These are phyloP conservation scores for Fusarium sp. DNA, from an alignment of 2,329 filamentous ascomycete species.

Conservation along the genomic window DNA sequence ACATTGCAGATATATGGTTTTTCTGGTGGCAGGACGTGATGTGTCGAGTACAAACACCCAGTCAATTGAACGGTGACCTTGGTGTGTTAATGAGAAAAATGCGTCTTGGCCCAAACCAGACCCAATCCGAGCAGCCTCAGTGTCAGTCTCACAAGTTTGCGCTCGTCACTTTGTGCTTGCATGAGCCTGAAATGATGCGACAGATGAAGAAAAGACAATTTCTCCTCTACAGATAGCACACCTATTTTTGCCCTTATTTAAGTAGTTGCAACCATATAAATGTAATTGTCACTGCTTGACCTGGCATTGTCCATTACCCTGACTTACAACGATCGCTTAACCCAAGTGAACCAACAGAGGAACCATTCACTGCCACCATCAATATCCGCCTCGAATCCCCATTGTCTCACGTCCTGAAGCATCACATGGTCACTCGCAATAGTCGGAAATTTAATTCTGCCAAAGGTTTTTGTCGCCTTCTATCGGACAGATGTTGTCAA, in stretches of 20 bases:
- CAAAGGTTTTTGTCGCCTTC: slow-evolving; percentile 51
- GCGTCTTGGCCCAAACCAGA: slow-evolving; percentile 13
- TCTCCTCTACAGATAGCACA: background rate
- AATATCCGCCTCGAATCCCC: too few species aligned
- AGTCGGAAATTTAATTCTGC: slow-evolving; percentile 5
- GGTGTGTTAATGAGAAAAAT: slow-evolving; percentile 31
- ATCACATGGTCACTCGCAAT: background rate
- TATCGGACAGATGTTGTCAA: slow-evolving; percentile 55
- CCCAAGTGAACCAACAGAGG: background rate
- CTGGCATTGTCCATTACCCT: too few species aligned
- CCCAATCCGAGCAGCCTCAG: background rate
- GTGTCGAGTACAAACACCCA: background rate
- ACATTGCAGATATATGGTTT: slow-evolving; percentile 3
- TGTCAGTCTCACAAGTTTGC: background rate
- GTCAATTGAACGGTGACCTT: background rate
- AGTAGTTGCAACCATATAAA: background rate
- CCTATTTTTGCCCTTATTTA: too few species aligned
- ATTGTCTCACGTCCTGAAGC: background rate
- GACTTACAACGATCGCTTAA: slow-evolving; percentile 1
- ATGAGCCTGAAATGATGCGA: background rate
- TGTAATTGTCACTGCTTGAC: too few species aligned
- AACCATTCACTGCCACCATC: background rate
- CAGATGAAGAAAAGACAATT: background rate
- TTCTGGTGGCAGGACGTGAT: background rate
- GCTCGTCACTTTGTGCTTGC: slow-evolving; percentile 16